phyloP scores from a whole-genome alignment of 1,284 basidiomycete species.

The Xanthoconium separans region DNA sequence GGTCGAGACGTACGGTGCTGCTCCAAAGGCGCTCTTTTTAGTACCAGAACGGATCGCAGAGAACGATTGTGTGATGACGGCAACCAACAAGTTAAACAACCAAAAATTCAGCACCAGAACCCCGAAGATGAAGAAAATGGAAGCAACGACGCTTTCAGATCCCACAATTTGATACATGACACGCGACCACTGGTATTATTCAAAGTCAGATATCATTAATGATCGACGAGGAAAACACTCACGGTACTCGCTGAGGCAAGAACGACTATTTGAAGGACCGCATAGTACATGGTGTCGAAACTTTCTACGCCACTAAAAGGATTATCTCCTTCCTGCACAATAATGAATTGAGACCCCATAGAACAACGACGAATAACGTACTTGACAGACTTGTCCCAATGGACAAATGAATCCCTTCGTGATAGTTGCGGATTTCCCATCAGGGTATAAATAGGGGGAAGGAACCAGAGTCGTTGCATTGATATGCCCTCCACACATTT shows the following conservation, averaged over 20 bases:
- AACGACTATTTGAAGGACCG: slow-evolving; percentile 84
- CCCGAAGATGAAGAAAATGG: slow-evolving; percentile 85
- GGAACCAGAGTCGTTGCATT: slow-evolving; percentile 51
- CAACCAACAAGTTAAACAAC: slow-evolving; percentile 94
- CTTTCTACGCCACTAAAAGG: slow-evolving; percentile 71
- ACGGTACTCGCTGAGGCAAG: slow-evolving; percentile 81
- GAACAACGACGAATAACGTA: slow-evolving; percentile 30
- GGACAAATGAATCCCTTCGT: slow-evolving; percentile 84
- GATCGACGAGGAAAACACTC: slow-evolving; percentile 26
- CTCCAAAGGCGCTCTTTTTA: slow-evolving; percentile 91
- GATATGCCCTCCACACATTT: slow-evolving; percentile 80
- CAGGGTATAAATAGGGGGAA: slow-evolving; percentile 46
- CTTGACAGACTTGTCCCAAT: slow-evolving; percentile 74
- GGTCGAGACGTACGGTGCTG: slow-evolving; percentile 52
- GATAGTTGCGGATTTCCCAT: slow-evolving; percentile 35
- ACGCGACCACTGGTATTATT: slow-evolving; percentile 56
- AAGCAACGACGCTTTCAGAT: slow-evolving; percentile 87
- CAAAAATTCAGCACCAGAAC: slow-evolving; percentile 89
- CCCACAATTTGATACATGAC: slow-evolving; percentile 94
- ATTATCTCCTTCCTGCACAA: slow-evolving; percentile 61
- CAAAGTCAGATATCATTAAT: neutral
- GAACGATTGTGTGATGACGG: slow-evolving; percentile 96
- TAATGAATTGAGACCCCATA: neutral
- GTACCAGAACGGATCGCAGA: slow-evolving; percentile 87
- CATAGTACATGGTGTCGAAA: slow-evolving; percentile 89